These are phyloP conservation scores for Pittosporum tobira DNA, from an alignment of 129 eudicot species.

Conservation along the genomic window DNA sequence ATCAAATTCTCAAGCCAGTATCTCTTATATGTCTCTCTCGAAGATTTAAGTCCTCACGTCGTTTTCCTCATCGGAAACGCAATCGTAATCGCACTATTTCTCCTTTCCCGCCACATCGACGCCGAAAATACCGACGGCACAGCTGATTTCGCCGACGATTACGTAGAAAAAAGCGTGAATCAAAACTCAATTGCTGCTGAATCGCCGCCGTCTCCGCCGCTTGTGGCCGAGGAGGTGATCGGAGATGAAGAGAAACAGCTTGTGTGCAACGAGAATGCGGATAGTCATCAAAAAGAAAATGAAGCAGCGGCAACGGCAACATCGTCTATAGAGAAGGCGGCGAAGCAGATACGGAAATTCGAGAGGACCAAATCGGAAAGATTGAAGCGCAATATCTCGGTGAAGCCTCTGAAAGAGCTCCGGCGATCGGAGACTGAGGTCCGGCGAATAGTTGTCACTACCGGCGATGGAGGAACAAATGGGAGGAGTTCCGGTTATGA, in stretches of 20 bases:
- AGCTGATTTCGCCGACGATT: conserved; percentile 19
- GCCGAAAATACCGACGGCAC: conserved; percentile 16
- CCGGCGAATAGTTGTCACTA: conserved; percentile 10
- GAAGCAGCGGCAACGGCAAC: conserved; percentile 39
- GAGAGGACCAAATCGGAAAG: conserved; percentile 59
- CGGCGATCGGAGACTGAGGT: conserved; percentile 57
- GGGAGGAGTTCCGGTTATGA: conserved; percentile 13
- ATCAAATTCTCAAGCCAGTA: conserved; percentile 18
- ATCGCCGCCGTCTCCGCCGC: background rate
- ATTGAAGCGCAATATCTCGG: conserved; percentile 33
- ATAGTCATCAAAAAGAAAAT: conserved; percentile 8
- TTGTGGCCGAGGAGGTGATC: conserved; percentile 6
- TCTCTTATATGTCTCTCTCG: conserved; percentile 16
- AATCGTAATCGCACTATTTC: conserved; percentile 33
- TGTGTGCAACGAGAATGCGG: conserved; percentile 18
- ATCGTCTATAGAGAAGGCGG: conserved; percentile 44
- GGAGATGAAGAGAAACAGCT: conserved; percentile 27
- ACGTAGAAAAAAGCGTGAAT: conserved; percentile 8
- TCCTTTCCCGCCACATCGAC: conserved; percentile 37
- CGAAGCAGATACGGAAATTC: conserved; percentile 43
- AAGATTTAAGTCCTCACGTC: conserved; percentile 48
- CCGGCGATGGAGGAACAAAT: conserved; percentile 3
- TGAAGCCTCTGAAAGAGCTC: conserved; percentile 29
- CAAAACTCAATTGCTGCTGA: background rate
- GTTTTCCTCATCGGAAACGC: conserved; percentile 68